A percentile compares a stretch with the other conserved stretches of the same genome.
Conservation (phyloP, 1,284 basidiomycete genomes). For the Ceratorhiza oryzae-sativae region DNA sequence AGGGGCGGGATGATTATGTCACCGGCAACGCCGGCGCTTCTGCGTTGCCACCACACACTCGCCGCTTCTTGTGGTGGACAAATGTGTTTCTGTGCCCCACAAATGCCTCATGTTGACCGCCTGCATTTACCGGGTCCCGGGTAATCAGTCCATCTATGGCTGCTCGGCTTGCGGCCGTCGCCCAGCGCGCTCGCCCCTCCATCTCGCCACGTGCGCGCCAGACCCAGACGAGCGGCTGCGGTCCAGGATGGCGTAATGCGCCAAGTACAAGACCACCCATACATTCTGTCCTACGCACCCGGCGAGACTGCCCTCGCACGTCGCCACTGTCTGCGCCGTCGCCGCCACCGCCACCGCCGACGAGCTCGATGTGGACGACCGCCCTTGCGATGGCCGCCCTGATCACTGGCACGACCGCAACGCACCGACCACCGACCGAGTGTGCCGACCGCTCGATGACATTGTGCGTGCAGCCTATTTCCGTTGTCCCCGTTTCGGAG, state of each 20-base stretch:
- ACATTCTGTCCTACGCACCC: too few species aligned
- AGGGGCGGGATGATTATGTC: neutral
- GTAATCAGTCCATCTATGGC: neutral
- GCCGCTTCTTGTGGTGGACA: too few species aligned
- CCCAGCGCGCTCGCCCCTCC: neutral
- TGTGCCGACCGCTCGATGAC: slow-evolving; percentile 35
- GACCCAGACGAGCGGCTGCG: too few species aligned
- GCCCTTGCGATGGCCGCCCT: neutral
- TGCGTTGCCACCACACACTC: neutral
- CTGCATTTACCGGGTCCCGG: neutral
- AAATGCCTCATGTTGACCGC: neutral
- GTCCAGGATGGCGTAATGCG: neutral
- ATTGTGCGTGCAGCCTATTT: slow-evolving; percentile 8
- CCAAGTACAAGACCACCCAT: neutral
- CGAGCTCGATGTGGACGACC: neutral
- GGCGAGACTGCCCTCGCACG: too few species aligned
- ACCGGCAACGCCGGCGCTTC: neutral
- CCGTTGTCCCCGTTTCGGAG: neutral
- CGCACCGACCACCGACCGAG: slow-evolving; percentile 19
- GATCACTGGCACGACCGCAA: neutral
- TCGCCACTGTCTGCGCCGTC: too few species aligned
- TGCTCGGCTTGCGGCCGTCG: neutral
- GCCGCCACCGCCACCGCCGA: neutral
- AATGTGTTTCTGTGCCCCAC: too few species aligned
- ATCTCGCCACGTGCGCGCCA: neutral